These are phyloP conservation scores for Podospora pseudocomata DNA, from an alignment of 495 filamentous ascomycete species.

Conservation along the genomic window DNA sequence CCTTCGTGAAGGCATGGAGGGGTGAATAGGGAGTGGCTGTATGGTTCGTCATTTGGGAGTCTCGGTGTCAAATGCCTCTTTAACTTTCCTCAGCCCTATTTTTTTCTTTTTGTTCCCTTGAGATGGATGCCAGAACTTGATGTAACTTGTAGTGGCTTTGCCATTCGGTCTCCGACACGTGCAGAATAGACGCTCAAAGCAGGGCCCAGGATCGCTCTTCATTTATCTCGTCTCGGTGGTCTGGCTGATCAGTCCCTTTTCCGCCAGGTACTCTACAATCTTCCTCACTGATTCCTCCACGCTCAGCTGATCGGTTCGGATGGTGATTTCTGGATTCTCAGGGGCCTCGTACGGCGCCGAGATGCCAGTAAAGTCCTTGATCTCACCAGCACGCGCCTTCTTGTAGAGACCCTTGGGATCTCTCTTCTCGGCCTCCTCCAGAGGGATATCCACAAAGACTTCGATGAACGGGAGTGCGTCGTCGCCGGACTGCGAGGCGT, in stretches of 20 bases:
- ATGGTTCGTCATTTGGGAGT: not conserved
- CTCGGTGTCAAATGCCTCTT: not conserved
- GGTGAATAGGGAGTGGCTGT: not conserved
- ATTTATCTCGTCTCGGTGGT: conserved; percentile 35
- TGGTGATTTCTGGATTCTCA: conserved; percentile 76
- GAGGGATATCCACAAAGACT: conserved; percentile 81
- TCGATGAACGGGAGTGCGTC: conserved; percentile 81
- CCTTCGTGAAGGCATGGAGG: not conserved
- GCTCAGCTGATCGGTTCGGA: conserved; percentile 69
- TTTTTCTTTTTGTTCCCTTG: conserved; percentile 4
- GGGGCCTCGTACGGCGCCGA: conserved; percentile 92
- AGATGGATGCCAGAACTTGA: not conserved
- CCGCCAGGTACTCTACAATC: conserved; percentile 77
- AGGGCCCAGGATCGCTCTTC: not conserved
- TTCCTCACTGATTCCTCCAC: conserved; percentile 81
- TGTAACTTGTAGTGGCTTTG: not conserved
- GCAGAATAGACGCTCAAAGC: not conserved
- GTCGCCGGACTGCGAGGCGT: conserved; percentile 45
- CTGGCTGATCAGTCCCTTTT: conserved; percentile 38
- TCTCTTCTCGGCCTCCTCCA: conserved; percentile 87
- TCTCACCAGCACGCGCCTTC: conserved; percentile 87
- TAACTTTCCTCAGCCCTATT: not conserved
- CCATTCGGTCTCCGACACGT: not conserved
- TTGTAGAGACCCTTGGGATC: conserved; percentile 98
- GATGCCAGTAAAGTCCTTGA: conserved; percentile 96